Percentiles rank a stretch among this genome's conserved stretches.
phyloP scores from a whole-genome alignment of 1,139 yeast species.

The Spencermartinsiella ligniputridi region DNA sequence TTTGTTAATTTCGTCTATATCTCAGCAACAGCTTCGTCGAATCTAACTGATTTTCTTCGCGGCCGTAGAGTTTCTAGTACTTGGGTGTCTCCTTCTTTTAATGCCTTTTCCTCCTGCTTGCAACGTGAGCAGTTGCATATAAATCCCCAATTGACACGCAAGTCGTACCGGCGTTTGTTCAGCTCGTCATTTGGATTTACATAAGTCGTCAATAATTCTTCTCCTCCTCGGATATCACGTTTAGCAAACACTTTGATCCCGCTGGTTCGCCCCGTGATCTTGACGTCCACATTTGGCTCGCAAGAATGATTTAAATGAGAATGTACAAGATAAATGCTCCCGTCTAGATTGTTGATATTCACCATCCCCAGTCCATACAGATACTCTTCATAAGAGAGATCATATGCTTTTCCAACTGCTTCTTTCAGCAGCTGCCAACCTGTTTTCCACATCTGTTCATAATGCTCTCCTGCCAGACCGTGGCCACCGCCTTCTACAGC shows the following conservation, averaged over 20 bases:
- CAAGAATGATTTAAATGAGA: conserved; percentile 77
- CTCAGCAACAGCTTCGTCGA: conserved; percentile 43
- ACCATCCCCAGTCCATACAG: conserved; percentile 64
- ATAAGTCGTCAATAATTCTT: conserved; percentile 66
- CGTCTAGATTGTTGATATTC: conserved; percentile 68
- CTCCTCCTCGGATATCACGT: conserved; percentile 55
- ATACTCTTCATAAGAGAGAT: conserved; percentile 50
- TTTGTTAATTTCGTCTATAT: conserved; percentile 1
- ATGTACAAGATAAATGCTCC: conserved; percentile 56
- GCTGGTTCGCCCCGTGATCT: conserved; percentile 44
- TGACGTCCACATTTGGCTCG: conserved; percentile 62
- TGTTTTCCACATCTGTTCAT: conserved; percentile 56
- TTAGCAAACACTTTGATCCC: conserved; percentile 61
- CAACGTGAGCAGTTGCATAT: conserved; percentile 67
- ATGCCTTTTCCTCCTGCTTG: conserved; percentile 45
- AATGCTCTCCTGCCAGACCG: conserved; percentile 46
- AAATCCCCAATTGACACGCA: conserved; percentile 82
- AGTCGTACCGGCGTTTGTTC: conserved; percentile 58
- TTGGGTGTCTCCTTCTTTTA: conserved; percentile 10
- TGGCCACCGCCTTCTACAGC: conserved; percentile 58
- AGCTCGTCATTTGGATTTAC: conserved; percentile 64
- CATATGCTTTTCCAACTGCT: conserved; percentile 33
- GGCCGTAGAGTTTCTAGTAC: conserved; percentile 31
- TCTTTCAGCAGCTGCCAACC: conserved; percentile 49
- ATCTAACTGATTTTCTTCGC: conserved; percentile 69